A percentile compares a stretch with the other conserved stretches of the same genome.
Conservation (phyloP, 2,329 filamentous ascomycete genomes). For the Pseudogymnoascus sp. region DNA sequence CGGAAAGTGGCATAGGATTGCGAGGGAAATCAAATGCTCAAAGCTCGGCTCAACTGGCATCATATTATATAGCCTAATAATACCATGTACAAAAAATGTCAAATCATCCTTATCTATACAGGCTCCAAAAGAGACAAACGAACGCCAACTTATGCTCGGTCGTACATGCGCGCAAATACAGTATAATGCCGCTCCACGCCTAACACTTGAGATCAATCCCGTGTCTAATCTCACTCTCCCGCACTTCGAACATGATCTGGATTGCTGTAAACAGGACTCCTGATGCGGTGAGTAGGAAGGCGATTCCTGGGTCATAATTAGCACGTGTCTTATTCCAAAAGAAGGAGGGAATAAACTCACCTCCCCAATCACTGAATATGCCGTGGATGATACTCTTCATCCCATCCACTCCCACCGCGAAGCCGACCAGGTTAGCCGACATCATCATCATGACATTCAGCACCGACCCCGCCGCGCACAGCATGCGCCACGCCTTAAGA, state of each 20-base stretch:
- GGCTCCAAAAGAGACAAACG: neutral
- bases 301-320: conserved; percentile 34
- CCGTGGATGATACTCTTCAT: conserved; percentile 65
- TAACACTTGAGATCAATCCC: conserved; percentile 80
- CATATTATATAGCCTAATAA: conserved; percentile 6
- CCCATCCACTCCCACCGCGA: conserved; percentile 86
- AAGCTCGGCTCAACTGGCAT: neutral
- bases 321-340: neutral
- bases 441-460: conserved; percentile 92
- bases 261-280: conserved; percentile 71
- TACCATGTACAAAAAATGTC: neutral
- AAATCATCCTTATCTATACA: neutral
- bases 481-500: conserved; percentile 65
- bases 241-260: conserved; percentile 94
- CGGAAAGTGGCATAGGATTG: neutral
- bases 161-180: neutral
- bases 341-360: conserved; percentile 33
- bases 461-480: conserved; percentile 75
- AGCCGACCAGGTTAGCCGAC: conserved; percentile 86
- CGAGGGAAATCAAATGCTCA: neutral
- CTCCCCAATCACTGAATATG: conserved; percentile 66
- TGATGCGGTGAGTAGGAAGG: conserved; percentile 66
- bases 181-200: neutral
- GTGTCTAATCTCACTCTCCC: conserved; percentile 72
- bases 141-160: conserved; percentile 2